These are phyloP conservation scores for Astragalus membranaceus DNA, from an alignment of 306 rosid species.

Conservation along the genomic window DNA sequence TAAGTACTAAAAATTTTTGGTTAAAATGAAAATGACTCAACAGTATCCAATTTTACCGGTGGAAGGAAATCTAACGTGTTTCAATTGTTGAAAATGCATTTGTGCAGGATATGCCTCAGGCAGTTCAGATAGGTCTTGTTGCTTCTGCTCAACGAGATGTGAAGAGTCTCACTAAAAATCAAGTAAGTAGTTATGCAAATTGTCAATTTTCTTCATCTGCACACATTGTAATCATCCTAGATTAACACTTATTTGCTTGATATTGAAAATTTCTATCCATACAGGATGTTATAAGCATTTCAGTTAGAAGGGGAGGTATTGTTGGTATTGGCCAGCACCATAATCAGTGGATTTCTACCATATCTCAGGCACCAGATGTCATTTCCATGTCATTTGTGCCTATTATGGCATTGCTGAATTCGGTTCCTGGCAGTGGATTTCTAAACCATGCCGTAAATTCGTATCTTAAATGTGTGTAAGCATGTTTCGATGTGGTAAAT, in stretches of 20 bases:
- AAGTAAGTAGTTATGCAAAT: slow-evolving; percentile 39
- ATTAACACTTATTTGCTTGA: too few relatives aligned
- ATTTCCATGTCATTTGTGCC: slow-evolving; percentile 85
- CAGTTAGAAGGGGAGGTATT: slow-evolving; percentile 69
- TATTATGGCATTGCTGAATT: slow-evolving; percentile 64
- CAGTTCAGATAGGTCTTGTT: too few relatives aligned
- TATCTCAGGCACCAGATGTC: slow-evolving; percentile 63
- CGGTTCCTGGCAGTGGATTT: slow-evolving; percentile 70
- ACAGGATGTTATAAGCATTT: slow-evolving; percentile 58
- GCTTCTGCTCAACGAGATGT: neutral
- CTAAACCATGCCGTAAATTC: slow-evolving; percentile 76
- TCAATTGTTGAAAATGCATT: too few relatives aligned
- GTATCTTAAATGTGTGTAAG: slow-evolving; percentile 82
- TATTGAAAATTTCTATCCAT: neutral
- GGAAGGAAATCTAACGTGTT: too few relatives aligned
- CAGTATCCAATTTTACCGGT: too few relatives aligned
- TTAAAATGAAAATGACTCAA: too few relatives aligned
- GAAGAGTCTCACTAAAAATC: slow-evolving; percentile 42
- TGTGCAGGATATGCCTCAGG: slow-evolving; percentile 34
- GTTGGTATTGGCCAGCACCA: slow-evolving; percentile 30
- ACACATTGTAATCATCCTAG: neutral
- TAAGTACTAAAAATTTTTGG: too few relatives aligned
- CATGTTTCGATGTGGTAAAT: neutral
- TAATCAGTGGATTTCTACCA: slow-evolving; percentile 80
- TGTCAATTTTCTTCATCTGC: too few relatives aligned